Evolutionary conservation across 805 yeast species (phyloP), one percentile per base, ranked within the genome.

Genomic region (Myxozyma udenii): DNA sequence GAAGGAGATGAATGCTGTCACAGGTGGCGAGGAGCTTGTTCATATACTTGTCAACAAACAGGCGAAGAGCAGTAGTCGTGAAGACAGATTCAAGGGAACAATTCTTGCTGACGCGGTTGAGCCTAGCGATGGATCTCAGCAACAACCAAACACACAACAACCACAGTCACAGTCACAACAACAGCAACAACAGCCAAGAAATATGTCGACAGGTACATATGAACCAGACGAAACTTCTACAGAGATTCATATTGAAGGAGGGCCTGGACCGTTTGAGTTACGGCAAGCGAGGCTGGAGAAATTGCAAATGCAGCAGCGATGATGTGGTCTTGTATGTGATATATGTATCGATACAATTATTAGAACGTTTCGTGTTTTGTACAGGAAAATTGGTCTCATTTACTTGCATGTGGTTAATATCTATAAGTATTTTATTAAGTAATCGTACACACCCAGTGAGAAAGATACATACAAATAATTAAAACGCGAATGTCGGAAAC

Each of bases 11-110:
- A 22, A 30, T n/a, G 26, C 48, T 9, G 48, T 46, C 11, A 44
- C 44, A 5, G 58, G 58, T 7, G 51, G 41, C 2, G 49, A 54
- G 35, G 50, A 47, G 23, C 24, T 54, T 3, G 30, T 54, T 14
- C 50, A n/a, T 4, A 3, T n/a, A 21, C 4, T 18, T 5, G 41
- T 22, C 11, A 22, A 18, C 7, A 22, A 7, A 16, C 23, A 4
- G 4, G 21, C 5, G 7, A 22, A 38, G 23, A 18, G 14, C 14
- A 7, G 16, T 6, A 22, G 22, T 18, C 5, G 4, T 16, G 21
- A 18, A 6, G 18, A 18, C 24, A 16, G n/a, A 12, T 18, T 21
- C 5, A 12, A 43, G 16, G 32, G 16, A 11, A 14, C 32, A 5
- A 6, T 22, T 11, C 14, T 40, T 11, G n/a, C 19, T 5, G 46